Evolutionary conservation across 2,329 filamentous ascomycete species (phyloP), one percentile per base, ranked within the genome.

Genomic region (Scortechinia acanthostroma): DNA sequence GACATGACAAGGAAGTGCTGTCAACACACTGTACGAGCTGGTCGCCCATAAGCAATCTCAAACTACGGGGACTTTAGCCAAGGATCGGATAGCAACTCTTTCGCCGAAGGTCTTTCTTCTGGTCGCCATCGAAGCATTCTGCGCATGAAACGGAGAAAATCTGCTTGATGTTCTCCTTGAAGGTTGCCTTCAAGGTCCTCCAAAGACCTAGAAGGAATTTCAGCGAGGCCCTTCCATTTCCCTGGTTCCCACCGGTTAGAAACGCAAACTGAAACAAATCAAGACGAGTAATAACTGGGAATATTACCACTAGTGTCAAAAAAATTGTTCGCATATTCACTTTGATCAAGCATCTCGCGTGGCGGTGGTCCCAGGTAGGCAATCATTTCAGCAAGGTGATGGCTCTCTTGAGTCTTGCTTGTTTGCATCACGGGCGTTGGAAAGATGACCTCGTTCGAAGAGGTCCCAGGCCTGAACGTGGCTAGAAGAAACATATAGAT

Each of bases 401-500:
- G 25, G n/a, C 25, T 30, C 10, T 30, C 10, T n/a, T n/a, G 25
- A 30, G 25, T 30, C 25, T 30, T 30, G 45, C 25, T 42, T 48
- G 44, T 49, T 43, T 22, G 40, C 23, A 35, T 45, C 25, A 3
- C 42, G 30, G 6, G 46, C 51, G 17, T 50, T 45, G 46, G 58
- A 56, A 13, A 57, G 52, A 43, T 48, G 45, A 4, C 42, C 22
- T 19, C 47, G 22, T 44, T 56, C 46, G 30, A 57, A 54, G 22
- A 57, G 49, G 25, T 52, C 50, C 55, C 51, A 58, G 4, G 49
- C 43, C 55, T 56, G 45, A 10, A 30, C 25, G n/a, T 10, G n/a
- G 25, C 14, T 42, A n/a, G 21, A 13, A 13, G 10, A 33, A 22
- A 15, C 15, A 14, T 44, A 15, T 22, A n/a, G 22, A 14, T 25